These are phyloP conservation scores for Exidia glandulosa DNA, from an alignment of 768 basidiomycete species.

Conservation along the genomic window DNA sequence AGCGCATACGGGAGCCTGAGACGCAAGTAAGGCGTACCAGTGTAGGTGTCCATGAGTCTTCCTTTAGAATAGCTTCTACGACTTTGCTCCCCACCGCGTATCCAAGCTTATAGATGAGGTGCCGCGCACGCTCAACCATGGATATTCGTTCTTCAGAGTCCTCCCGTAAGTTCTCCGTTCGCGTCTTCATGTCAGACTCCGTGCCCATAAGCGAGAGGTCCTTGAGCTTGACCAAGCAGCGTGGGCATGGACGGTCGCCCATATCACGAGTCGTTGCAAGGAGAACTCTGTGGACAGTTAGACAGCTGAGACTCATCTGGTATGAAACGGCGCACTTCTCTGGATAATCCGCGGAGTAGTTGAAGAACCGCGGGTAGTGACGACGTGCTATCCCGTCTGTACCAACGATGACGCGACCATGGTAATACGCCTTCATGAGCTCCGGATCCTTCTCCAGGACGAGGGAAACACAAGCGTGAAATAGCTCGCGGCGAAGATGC, in stretches of 20 bases:
- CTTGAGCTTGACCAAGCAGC: constrained; percentile 22
- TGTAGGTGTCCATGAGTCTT: background rate
- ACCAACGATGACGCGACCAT: constrained; percentile 18
- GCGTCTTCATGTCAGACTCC: constrained; percentile 4
- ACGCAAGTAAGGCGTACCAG: background rate
- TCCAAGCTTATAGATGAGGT: background rate
- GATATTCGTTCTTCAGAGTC: constrained; percentile 6
- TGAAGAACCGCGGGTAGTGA: constrained; percentile 17
- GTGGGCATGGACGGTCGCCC: constrained; percentile 29
- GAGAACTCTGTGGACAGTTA: constrained; percentile 17
- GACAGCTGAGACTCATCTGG: background rate
- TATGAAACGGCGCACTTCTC: constrained; percentile 23
- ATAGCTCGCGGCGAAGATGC: constrained; percentile 11
- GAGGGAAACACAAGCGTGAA: constrained; percentile 10
- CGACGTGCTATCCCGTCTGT: constrained; percentile 15
- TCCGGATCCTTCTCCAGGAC: constrained; percentile 8
- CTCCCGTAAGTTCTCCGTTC: constrained; percentile 1
- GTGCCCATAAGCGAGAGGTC: constrained; percentile 21
- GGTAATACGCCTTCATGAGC: constrained; percentile 14
- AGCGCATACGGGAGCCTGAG: no score
- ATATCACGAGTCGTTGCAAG: constrained; percentile 27
- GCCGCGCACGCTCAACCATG: constrained; percentile 7
- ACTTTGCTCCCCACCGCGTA: background rate
- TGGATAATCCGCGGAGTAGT: constrained; percentile 24
- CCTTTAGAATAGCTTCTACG: background rate